Base-by-base conservation (phyloP, 768 basidiomycete species). In the Chalciporus sphaerocephalus region DNA sequence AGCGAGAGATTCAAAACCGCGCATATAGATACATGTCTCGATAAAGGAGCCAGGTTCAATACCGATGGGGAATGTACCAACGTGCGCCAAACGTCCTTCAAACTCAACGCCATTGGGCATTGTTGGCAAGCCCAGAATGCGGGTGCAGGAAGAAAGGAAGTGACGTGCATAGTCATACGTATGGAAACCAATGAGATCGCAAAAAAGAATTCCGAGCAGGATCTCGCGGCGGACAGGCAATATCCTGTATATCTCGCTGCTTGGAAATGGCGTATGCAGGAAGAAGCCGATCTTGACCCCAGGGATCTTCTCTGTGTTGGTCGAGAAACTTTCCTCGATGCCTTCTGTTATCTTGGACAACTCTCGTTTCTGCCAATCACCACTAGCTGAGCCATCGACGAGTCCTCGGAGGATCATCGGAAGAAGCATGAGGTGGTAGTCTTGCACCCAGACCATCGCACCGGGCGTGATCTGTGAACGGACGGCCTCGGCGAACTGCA, bases 111-210 rank as follows among this genome's bases (percentile, higher is more conserved):
- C 92, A 62, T 98, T 98, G 3, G 96, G 96, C 88, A 96, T 92
- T 2, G 96, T 98, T 12, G 92, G 85, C 24, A 98, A 77, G 25
- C 87, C 87, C 30, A 99, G 82, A 54, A 99, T 95, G 36, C 96
- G 87, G 2, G 96, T 97, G 68, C 94, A 97, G 34, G 92, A 95
- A 7, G 95, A 98, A 39, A 99, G 77, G 81, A 99, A 99, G 68
- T 99, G 96, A 33, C 96, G 93, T 2, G 96, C 96, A 61, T 99
- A 99, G 68, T 99, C 96, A 69, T 95, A 99, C 8, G 96, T 99
- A 74, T 99, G 96, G 81, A 98, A 99, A 12, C 96, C 96, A 59
- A 99, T 92, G 51, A 99, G 78, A 62, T 99, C 95, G 59, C 91
- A 97, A 66, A 94, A 92, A 12, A 98, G 76, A 35, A 97, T 79